Percentiles rank a stretch among this genome's conserved stretches.
Evolutionary conservation across 345 rosid genomes (phyloP).

Genomic region (Lenwebbia sp.): DNA sequence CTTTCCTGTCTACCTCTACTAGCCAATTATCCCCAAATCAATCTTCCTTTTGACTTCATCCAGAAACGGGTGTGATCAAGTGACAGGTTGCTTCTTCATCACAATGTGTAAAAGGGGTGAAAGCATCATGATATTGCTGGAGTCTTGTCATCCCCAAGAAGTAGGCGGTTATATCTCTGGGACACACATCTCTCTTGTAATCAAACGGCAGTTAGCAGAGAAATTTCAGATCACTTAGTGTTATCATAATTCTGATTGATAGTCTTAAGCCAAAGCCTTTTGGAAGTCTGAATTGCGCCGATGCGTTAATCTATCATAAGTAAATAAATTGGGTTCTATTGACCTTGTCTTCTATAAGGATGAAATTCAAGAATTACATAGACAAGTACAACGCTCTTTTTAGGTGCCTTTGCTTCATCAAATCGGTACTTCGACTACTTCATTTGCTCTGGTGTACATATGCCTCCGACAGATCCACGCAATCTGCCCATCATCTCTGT

Average conservation of each 20-base stretch:
- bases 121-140: neutral
- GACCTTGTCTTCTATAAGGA: neutral
- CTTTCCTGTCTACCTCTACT: neutral
- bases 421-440: slow-evolving; percentile 56
- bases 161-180: neutral
- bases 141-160: neutral
- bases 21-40: slow-evolving; percentile 16
- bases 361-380: neutral
- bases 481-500: slow-evolving; percentile 68
- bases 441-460: slow-evolving; percentile 53
- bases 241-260: neutral
- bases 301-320: neutral
- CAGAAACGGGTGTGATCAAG: neutral
- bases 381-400: neutral
- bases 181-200: neutral
- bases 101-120: neutral
- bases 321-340: neutral
- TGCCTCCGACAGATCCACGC: slow-evolving; percentile 95
- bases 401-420: neutral
- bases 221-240: neutral
- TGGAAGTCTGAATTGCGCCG: neutral
- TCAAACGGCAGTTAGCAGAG: neutral
- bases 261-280: neutral
- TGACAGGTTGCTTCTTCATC: neutral
- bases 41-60: neutral